Evolutionary conservation across 1,139 yeast species (phyloP).

Genomic region (Magnusiomyces sp.): DNA sequence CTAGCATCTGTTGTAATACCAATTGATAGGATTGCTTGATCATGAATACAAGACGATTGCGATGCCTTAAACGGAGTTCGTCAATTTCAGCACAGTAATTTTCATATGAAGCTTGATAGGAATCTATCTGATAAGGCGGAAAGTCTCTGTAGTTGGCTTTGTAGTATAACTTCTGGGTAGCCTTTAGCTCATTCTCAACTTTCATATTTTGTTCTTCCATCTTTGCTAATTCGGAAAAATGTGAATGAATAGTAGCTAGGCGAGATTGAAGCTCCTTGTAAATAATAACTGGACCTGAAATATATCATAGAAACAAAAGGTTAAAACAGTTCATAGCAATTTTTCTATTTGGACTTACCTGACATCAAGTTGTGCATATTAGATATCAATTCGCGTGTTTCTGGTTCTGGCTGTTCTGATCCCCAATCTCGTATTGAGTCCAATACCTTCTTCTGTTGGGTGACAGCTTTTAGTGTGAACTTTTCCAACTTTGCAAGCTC

Average conservation of each 20-base stretch:
- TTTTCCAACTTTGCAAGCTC: conserved; percentile 11
- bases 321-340: neutral
- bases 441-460: conserved; percentile 8
- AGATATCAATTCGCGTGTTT: conserved; percentile 11
- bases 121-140: conserved; percentile 11
- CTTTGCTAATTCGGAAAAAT: conserved; percentile 10
- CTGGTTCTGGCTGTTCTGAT: conserved; percentile 12
- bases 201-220: conserved; percentile 11
- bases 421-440: conserved; percentile 12
- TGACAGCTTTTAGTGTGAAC: conserved; percentile 6
- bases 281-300: conserved; percentile 9
- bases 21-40: conserved; percentile 12
- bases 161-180: conserved; percentile 13
- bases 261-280: conserved; percentile 9
- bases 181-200: conserved; percentile 12
- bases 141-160: conserved; percentile 14
- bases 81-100: conserved; percentile 11
- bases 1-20: conserved; percentile 12
- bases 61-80: conserved; percentile 12
- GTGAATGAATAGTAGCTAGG: conserved; percentile 8
- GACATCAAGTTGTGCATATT: conserved; percentile 10
- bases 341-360: neutral
- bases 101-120: conserved; percentile 13
- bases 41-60: conserved; percentile 11
- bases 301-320: neutral